A percentile compares a stretch with the other conserved stretches of the same genome.
Evolutionary conservation across 2,329 filamentous ascomycete genomes (phyloP).

Genomic region (Claviceps capensis): DNA sequence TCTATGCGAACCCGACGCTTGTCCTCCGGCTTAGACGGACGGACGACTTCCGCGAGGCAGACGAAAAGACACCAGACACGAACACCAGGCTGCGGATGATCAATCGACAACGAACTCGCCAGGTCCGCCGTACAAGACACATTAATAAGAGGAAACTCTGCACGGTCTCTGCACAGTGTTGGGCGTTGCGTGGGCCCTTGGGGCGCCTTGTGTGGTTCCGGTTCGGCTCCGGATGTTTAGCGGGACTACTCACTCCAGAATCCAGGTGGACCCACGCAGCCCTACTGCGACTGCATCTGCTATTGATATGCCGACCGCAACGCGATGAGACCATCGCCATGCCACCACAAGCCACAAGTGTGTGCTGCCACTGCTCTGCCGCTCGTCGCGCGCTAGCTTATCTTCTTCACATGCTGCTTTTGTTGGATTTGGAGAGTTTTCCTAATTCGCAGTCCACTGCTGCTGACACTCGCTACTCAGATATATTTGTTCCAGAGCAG

Average conservation of each 20-base stretch:
- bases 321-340: not conserved
- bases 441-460: not conserved
- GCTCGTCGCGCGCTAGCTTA: not conserved
- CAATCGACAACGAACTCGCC: too few relatives aligned
- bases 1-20: not conserved
- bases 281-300: too few relatives aligned
- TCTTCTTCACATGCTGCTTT: not conserved
- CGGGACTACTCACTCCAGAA: too few relatives aligned
- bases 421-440: not conserved
- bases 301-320: not conserved
- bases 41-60: not conserved
- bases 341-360: not conserved
- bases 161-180: too few relatives aligned
- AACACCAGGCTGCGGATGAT: too few relatives aligned
- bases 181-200: too few relatives aligned
- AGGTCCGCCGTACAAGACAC: too few relatives aligned
- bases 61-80: not conserved
- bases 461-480: constrained; percentile 3
- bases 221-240: too few relatives aligned
- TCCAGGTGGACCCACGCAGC: too few relatives aligned
- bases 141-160: too few relatives aligned
- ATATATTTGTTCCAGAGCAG: constrained; percentile 12
- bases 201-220: too few relatives aligned
- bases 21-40: not conserved
- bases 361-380: not conserved